These are phyloP conservation scores for Suhomyces faveliae DNA, from an alignment of 805 yeast genomes.

Conservation along the genomic window DNA sequence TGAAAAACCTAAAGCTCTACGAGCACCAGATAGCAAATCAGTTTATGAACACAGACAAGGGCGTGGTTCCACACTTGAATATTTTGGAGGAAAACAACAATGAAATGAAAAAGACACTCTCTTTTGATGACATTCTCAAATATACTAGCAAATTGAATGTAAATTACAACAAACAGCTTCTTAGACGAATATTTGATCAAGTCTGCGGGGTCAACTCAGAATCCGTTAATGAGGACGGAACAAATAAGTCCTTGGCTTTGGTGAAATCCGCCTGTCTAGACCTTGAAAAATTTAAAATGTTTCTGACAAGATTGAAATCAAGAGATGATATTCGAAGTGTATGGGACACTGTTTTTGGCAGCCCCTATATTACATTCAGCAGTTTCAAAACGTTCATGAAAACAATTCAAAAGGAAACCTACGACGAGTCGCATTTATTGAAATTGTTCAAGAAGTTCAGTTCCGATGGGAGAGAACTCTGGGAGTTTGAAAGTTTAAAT, in stretches of 20 bases:
- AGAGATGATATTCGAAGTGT: slow-evolving; percentile 60
- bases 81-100: slow-evolving; percentile 25
- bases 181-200: slow-evolving; percentile 47
- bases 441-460: slow-evolving; percentile 30
- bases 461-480: slow-evolving; percentile 13
- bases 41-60: slow-evolving; percentile 32
- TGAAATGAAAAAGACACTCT: slow-evolving; percentile 32
- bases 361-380: slow-evolving; percentile 19
- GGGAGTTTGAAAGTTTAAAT: slow-evolving; percentile 25
- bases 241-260: neutral
- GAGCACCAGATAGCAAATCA: slow-evolving; percentile 55
- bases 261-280: slow-evolving; percentile 32
- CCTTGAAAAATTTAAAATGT: slow-evolving; percentile 71
- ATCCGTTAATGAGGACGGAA: neutral
- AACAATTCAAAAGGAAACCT: slow-evolving; percentile 47
- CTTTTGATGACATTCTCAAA: slow-evolving; percentile 66
- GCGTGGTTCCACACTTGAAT: slow-evolving; percentile 15
- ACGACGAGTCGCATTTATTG: slow-evolving; percentile 23
- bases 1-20: slow-evolving; percentile 62
- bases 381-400: slow-evolving; percentile 40
- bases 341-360: slow-evolving; percentile 39
- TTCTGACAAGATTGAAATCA: slow-evolving; percentile 64
- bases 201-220: slow-evolving; percentile 16
- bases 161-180: slow-evolving; percentile 55
- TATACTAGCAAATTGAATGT: slow-evolving; percentile 70